These are phyloP conservation scores for Eucalyptus polyanthemos DNA, from an alignment of 345 rosid species.

Conservation along the genomic window DNA sequence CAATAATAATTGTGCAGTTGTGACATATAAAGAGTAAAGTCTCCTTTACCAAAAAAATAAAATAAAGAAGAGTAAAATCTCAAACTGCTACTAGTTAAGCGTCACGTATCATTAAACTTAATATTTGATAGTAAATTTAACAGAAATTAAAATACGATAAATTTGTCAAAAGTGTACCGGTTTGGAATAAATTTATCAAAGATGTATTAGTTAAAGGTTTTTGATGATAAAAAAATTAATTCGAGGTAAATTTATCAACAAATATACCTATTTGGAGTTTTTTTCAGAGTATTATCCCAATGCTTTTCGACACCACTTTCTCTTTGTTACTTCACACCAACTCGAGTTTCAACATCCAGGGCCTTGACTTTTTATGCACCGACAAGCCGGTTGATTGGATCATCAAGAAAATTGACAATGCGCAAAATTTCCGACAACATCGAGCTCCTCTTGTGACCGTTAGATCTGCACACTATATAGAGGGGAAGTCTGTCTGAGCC, in stretches of 20 bases:
- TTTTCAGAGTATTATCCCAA: fast-evolving
- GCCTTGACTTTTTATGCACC: too few relatives aligned
- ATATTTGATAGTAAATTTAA: too few relatives aligned
- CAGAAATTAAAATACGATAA: fast-evolving
- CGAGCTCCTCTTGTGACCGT: neutral
- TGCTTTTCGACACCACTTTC: neutral
- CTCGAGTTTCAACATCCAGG: neutral
- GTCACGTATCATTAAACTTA: fast-evolving
- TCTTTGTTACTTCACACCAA: neutral
- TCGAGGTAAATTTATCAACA: too few relatives aligned
- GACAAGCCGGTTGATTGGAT: neutral
- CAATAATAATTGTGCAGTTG: too few relatives aligned
- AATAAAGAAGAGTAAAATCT: too few relatives aligned
- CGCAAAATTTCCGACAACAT: neutral
- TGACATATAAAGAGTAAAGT: too few relatives aligned
- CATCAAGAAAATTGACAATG: neutral
- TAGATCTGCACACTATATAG: neutral
- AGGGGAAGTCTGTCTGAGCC: neutral
- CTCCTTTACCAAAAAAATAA: too few relatives aligned
- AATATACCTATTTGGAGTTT: fast-evolving
- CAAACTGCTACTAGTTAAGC: too few relatives aligned
- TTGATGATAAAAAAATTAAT: too few relatives aligned
- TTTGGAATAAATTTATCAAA: too few relatives aligned
- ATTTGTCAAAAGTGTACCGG: fast-evolving
- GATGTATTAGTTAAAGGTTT: too few relatives aligned